phyloP scores from a whole-genome alignment of 192 early-diverging fungal genomes.

The Phycomyces blakesleeanus region DNA sequence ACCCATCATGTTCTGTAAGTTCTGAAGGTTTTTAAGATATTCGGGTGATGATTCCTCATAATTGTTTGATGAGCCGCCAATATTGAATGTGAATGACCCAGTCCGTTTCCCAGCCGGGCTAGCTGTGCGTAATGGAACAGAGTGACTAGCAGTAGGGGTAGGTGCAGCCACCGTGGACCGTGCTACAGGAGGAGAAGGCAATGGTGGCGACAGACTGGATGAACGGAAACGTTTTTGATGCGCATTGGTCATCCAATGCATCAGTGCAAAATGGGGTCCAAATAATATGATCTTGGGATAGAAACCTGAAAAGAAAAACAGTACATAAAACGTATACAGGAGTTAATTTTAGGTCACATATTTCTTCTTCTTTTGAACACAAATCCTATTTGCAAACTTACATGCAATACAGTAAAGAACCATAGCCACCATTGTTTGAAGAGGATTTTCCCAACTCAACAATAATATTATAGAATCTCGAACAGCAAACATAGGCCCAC shows the following conservation, averaged over 20 bases:
- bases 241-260: constrained; percentile 48
- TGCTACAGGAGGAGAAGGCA: constrained; percentile 21
- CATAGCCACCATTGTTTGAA: constrained; percentile 53
- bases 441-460: constrained; percentile 67
- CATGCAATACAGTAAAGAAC: constrained; percentile 51
- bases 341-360: no score
- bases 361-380: constrained; percentile 1
- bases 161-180: constrained; percentile 9
- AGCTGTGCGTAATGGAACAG: neutral
- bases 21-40: constrained; percentile 65
- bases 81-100: neutral
- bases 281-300: constrained; percentile 54
- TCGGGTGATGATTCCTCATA: constrained; percentile 46
- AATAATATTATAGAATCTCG: constrained; percentile 61
- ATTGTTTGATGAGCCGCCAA: constrained; percentile 11
- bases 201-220: constrained; percentile 3
- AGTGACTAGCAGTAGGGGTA: neutral
- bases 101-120: neutral
- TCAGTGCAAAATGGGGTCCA: constrained; percentile 48
- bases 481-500: constrained; percentile 59
- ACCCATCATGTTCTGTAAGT: constrained; percentile 79
- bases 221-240: constrained; percentile 36
- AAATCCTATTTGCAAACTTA: constrained; percentile 30
- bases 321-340: no score
- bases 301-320: constrained; percentile 36